Percentiles rank a stretch among this genome's conserved stretches.
Evolutionary conservation across 306 rosid species (phyloP).

Genomic region (Malus fusca): DNA sequence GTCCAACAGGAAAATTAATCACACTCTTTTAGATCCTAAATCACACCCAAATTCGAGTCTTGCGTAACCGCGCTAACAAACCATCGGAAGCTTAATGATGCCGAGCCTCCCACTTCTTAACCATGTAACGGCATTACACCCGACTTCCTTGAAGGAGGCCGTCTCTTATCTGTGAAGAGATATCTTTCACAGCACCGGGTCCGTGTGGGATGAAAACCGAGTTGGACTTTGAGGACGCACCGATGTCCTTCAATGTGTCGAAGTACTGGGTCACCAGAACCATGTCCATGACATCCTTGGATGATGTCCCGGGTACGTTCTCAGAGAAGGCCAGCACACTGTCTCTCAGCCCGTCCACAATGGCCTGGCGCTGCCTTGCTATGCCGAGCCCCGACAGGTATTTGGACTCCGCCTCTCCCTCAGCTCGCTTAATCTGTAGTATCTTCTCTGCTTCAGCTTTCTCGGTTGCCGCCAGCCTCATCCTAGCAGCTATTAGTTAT

Average conservation of each 20-base stretch:
- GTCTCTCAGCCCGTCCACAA: constrained; percentile 53
- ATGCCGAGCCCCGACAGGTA: constrained; percentile 46
- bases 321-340: constrained; percentile 49
- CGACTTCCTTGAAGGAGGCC: constrained; percentile 45
- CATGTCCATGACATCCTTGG: constrained; percentile 58
- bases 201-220: constrained; percentile 52
- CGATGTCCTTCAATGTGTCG: constrained; percentile 50
- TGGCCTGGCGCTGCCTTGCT: constrained; percentile 58
- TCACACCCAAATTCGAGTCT: background rate
- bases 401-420: constrained; percentile 52
- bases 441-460: constrained; percentile 56
- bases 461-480: constrained; percentile 49
- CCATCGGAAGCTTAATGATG: background rate
- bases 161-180: constrained; percentile 43
- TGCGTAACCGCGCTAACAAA: background rate
- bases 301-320: constrained; percentile 45
- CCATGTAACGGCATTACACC: background rate
- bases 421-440: constrained; percentile 45
- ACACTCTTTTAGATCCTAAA: background rate
- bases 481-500: constrained; percentile 33
- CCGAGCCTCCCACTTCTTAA: background rate
- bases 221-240: constrained; percentile 41
- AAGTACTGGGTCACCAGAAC: constrained; percentile 52
- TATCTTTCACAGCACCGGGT: constrained; percentile 46
- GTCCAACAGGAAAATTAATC: background rate